Conservation (phyloP, 495 filamentous ascomycete genomes). For the Filosporella fistucella region DNA sequence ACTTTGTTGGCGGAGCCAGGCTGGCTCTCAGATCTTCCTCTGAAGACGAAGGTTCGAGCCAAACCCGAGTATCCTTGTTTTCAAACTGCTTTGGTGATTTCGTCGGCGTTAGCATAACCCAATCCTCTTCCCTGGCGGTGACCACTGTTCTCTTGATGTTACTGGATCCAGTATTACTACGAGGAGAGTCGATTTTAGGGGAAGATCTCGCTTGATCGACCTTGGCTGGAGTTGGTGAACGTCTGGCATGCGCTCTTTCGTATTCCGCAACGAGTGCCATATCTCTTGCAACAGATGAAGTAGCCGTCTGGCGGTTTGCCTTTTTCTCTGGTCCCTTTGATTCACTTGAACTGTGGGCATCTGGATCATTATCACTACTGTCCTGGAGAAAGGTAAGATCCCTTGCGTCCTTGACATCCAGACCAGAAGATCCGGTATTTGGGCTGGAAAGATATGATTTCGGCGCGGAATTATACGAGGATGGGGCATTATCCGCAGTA, state of each 20-base stretch:
- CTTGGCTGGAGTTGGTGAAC: slow-evolving; percentile 14
- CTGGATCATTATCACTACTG: slow-evolving; percentile 44
- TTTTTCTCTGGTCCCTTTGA: neutral
- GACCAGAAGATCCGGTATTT: neutral
- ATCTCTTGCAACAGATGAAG: slow-evolving; percentile 16
- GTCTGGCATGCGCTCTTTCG: slow-evolving; percentile 14
- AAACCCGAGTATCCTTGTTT: slow-evolving; percentile 15
- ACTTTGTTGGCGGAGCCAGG: slow-evolving; percentile 38
- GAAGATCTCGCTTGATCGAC: slow-evolving; percentile 1
- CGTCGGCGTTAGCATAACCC: slow-evolving; percentile 18
- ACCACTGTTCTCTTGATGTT: neutral
- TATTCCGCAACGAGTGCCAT: slow-evolving; percentile 17
- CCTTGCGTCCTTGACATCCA: slow-evolving; percentile 8
- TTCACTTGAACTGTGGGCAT: slow-evolving; percentile 7
- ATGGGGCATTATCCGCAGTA: neutral
- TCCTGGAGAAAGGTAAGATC: slow-evolving; percentile 48
- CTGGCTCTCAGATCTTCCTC: slow-evolving; percentile 35
- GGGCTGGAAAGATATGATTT: slow-evolving; percentile 1
- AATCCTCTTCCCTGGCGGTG: slow-evolving; percentile 13
- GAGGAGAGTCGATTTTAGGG: slow-evolving; percentile 1
- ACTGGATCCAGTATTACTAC: slow-evolving; percentile 5
- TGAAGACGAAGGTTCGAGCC: slow-evolving; percentile 27
- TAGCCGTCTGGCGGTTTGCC: neutral
- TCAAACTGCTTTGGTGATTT: neutral
- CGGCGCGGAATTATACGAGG: slow-evolving; percentile 1